Conservation (phyloP, 495 filamentous ascomycete species). For the Podospora comata region DNA sequence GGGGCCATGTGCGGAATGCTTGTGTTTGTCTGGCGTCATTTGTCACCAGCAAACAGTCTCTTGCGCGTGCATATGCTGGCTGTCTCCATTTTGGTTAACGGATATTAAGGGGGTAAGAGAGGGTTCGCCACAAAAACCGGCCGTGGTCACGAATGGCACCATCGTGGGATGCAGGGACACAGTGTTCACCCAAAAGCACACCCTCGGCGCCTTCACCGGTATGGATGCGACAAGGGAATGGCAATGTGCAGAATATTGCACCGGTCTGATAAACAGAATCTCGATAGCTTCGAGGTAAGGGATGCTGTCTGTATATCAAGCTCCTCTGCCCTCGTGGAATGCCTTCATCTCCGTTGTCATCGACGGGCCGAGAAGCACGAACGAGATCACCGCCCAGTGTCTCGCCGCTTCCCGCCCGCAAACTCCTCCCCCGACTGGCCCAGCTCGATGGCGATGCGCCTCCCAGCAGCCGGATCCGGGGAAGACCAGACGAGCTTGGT, state of each 20-base stretch:
- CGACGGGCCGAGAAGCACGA: slow-evolving; percentile 10
- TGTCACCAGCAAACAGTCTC: neutral
- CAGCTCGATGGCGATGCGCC: neutral
- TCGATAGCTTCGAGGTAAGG: slow-evolving; percentile 5
- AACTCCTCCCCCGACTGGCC: neutral
- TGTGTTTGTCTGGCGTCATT: neutral
- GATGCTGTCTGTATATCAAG: neutral
- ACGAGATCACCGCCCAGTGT: slow-evolving; percentile 15
- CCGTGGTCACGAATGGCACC: no score
- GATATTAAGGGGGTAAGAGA: neutral
- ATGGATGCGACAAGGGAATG: slow-evolving; percentile 6
- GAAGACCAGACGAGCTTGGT: neutral
- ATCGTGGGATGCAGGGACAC: neutral
- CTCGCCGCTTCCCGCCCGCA: neutral
- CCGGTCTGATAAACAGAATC: neutral
- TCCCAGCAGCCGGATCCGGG: slow-evolving; percentile 6
- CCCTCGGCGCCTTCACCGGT: neutral
- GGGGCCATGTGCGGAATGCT: neutral
- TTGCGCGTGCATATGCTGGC: neutral
- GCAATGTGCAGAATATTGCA: slow-evolving; percentile 3
- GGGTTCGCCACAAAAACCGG: no score
- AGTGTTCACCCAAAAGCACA: neutral
- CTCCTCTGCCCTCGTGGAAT: slow-evolving; percentile 11
- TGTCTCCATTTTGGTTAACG: neutral
- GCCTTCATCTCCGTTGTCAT: slow-evolving; percentile 16